Evolutionary conservation across 441 rosid genomes (phyloP).

Genomic region (Erysimum cheiri): DNA sequence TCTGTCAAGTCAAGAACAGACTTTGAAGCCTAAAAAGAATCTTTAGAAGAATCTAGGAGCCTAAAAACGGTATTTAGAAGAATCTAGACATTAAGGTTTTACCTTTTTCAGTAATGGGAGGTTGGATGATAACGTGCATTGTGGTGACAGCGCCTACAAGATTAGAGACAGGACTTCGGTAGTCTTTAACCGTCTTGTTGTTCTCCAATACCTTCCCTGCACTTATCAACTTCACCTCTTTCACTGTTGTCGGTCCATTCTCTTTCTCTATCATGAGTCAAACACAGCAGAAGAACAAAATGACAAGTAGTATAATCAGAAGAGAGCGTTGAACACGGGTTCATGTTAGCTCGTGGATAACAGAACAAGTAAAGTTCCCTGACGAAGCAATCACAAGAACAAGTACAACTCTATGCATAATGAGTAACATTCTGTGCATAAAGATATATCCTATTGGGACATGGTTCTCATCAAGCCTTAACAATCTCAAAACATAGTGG

Average conservation of each 20-base stretch:
- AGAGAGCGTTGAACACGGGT: neutral
- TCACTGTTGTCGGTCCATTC: constrained; percentile 85
- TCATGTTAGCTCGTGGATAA: neutral
- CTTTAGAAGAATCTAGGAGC: too few relatives aligned
- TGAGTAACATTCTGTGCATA: neutral
- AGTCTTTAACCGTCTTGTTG: constrained; percentile 79
- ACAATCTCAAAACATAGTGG: constrained; percentile 11
- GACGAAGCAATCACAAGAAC: neutral
- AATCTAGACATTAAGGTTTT: constrained; percentile 1
- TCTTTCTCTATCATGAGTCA: constrained; percentile 64
- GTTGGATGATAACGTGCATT: constrained; percentile 96
- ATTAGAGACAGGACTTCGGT: constrained; percentile 82
- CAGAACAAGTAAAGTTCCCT: neutral
- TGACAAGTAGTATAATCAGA: constrained; percentile 17
- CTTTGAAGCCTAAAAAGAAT: neutral
- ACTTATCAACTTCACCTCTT: constrained; percentile 90
- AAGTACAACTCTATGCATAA: too few relatives aligned
- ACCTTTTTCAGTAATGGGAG: constrained; percentile 78
- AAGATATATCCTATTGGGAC: neutral
- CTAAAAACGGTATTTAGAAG: neutral
- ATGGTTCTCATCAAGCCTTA: neutral
- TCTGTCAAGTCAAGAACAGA: constrained; percentile 27
- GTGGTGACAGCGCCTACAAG: constrained; percentile 88
- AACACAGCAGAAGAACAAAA: constrained; percentile 27
- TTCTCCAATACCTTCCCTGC: constrained; percentile 95